Evolutionary conservation across 2,329 filamentous ascomycete genomes (phyloP).

Genomic region (Xylariaceae sp.): DNA sequence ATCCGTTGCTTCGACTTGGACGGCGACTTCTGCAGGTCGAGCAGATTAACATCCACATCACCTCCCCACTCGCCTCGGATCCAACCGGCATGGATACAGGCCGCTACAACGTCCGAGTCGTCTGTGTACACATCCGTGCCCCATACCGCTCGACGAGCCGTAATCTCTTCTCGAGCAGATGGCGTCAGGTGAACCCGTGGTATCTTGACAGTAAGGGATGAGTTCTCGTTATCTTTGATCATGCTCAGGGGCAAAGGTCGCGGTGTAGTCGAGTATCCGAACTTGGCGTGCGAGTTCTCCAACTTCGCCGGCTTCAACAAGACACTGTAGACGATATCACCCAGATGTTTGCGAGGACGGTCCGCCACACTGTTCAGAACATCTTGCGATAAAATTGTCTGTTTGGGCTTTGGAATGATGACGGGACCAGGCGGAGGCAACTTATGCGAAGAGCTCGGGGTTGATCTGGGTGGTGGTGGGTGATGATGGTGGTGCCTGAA

Average conservation of each 20-base stretch:
- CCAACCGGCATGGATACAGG: constrained; percentile 90
- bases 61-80: constrained; percentile 83
- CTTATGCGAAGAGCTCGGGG: constrained; percentile 31
- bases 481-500: constrained; percentile 46
- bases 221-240: constrained; percentile 74
- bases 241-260: constrained; percentile 70
- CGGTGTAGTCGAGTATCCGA: constrained; percentile 52
- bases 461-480: constrained; percentile 40
- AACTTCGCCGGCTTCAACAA: constrained; percentile 52
- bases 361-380: constrained; percentile 68
- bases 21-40: constrained; percentile 48
- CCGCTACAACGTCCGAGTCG: constrained; percentile 87
- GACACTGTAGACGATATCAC: constrained; percentile 75
- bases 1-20: constrained; percentile 34
- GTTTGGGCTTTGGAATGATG: constrained; percentile 55
- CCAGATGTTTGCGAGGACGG: constrained; percentile 72
- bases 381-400: constrained; percentile 61
- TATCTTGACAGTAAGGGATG: constrained; percentile 82
- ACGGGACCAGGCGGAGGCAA: constrained; percentile 34
- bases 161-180: constrained; percentile 74
- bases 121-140: constrained; percentile 94
- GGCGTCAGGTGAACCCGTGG: constrained; percentile 70
- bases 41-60: constrained; percentile 64
- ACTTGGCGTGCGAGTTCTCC: constrained; percentile 38
- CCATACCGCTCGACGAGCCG: constrained; percentile 75